A percentile compares a stretch with the other conserved stretches of the same genome.
Evolutionary conservation across 345 rosid species (phyloP).

Genomic region (Euphorbia peplus): DNA sequence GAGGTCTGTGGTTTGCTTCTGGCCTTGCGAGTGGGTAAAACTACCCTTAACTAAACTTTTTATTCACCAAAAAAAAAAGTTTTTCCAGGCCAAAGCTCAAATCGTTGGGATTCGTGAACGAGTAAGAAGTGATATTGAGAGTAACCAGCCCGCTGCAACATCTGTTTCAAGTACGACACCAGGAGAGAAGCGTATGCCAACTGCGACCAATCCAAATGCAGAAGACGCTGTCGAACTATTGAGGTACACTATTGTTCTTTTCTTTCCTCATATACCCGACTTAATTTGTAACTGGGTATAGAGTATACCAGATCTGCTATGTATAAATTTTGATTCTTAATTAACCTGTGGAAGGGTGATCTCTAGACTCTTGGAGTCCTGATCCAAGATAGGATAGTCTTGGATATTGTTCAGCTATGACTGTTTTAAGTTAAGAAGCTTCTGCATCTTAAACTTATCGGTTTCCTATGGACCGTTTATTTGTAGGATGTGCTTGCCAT

Average conservation of each 20-base stretch:
- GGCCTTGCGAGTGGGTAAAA: too few relatives aligned
- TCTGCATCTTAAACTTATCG: neutral
- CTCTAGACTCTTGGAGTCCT: too few relatives aligned
- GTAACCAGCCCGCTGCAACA: conserved; percentile 42
- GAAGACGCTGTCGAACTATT: conserved; percentile 91
- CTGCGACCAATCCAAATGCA: conserved; percentile 79
- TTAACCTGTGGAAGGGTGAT: too few relatives aligned
- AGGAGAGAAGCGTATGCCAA: conserved; percentile 50
- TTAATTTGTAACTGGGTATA: too few relatives aligned
- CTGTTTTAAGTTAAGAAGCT: neutral
- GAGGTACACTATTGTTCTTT: conserved; percentile 35
- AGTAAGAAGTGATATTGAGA: conserved; percentile 76
- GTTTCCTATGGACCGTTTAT: neutral
- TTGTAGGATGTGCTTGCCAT: conserved; percentile 80
- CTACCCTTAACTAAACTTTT: too few relatives aligned
- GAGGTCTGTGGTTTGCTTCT: too few relatives aligned
- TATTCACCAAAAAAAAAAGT: too few relatives aligned
- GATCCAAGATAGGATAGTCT: too few relatives aligned
- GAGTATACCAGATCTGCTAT: too few relatives aligned
- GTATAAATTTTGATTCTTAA: too few relatives aligned
- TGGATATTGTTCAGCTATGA: too few relatives aligned
- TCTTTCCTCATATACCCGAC: conserved; percentile 4
- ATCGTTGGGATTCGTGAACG: conserved; percentile 85
- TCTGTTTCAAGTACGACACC: conserved; percentile 32
- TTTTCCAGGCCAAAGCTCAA: conserved; percentile 79